Percentiles rank a stretch among this genome's conserved stretches.
These are phyloP conservation scores for Akanthomyces muscarius DNA, from an alignment of 2,329 filamentous ascomycete genomes.

Conservation along the genomic window DNA sequence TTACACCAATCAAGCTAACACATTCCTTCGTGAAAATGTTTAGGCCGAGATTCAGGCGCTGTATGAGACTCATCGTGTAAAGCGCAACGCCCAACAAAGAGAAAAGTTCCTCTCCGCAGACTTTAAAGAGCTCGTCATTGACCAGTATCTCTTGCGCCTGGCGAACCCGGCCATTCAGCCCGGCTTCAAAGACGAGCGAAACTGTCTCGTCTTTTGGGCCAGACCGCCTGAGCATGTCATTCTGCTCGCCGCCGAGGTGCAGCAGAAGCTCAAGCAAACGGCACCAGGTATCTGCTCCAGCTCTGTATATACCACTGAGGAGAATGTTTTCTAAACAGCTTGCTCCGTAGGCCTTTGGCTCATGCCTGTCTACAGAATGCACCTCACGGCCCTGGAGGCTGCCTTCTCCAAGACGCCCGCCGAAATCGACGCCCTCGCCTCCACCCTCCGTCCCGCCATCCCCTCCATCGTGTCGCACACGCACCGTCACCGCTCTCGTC, in stretches of 20 bases:
- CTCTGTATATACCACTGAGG: too few relatives aligned
- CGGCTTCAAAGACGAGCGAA: conserved; percentile 67
- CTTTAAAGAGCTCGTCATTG: conserved; percentile 69
- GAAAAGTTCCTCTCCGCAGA: conserved; percentile 64
- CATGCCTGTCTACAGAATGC: conserved; percentile 73
- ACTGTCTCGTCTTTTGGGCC: conserved; percentile 87
- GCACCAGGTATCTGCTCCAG: conserved; percentile 58
- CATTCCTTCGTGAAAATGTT: neutral
- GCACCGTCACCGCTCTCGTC: conserved; percentile 61
- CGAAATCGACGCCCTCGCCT: conserved; percentile 63
- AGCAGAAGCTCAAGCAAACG: conserved; percentile 58
- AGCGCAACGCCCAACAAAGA: conserved; percentile 72
- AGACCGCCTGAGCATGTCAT: conserved; percentile 71
- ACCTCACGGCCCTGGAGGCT: conserved; percentile 82
- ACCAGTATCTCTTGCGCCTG: conserved; percentile 69
- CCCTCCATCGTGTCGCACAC: conserved; percentile 63
- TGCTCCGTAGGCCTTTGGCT: conserved; percentile 67
- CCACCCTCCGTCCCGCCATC: conserved; percentile 52
- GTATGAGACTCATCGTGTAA: conserved; percentile 70
- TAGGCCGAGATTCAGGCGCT: conserved; percentile 65
- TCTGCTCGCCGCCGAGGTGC: conserved; percentile 63
- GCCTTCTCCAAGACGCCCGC: conserved; percentile 70
- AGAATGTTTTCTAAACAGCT: neutral
- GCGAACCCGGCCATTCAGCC: conserved; percentile 60
- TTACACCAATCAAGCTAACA: neutral